A percentile compares a stretch with the other conserved stretches of the same genome.
Conservation (phyloP, 108 stramenopile genomes). For the Discostella pseudostelligera region DNA sequence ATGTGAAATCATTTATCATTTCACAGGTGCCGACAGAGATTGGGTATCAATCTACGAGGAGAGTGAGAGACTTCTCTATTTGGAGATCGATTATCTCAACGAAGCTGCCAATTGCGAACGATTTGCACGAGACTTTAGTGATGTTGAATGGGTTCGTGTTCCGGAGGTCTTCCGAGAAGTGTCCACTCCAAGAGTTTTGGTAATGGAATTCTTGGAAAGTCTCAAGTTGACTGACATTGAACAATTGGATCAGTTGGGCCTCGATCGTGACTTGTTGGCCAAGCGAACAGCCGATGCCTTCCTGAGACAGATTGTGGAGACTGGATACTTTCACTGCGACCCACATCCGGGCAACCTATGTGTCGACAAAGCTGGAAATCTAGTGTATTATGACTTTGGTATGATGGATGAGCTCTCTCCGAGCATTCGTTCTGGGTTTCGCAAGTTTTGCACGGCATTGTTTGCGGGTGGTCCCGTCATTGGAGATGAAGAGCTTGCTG, state of each 20-base stretch:
- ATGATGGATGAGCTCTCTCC: conserved; percentile 96
- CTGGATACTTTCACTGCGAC: conserved; percentile 58
- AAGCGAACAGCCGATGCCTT: conserved; percentile 91
- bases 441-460: conserved; percentile 84
- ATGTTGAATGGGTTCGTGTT: conserved; percentile 83
- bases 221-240: conserved; percentile 91
- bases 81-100: conserved; percentile 94
- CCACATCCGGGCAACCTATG: conserved; percentile 70
- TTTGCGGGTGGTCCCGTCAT: conserved; percentile 87
- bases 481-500: conserved; percentile 64
- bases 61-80: conserved; percentile 81
- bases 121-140: conserved; percentile 82
- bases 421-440: conserved; percentile 80
- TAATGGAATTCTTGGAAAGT: conserved; percentile 91
- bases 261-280: conserved; percentile 83
- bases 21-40: conserved; percentile 78
- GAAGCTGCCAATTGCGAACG: conserved; percentile 89
- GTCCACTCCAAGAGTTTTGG: conserved; percentile 84
- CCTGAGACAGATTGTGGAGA: conserved; percentile 89
- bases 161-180: conserved; percentile 83
- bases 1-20: no score
- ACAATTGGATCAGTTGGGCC: conserved; percentile 67
- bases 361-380: conserved; percentile 78
- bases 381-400: conserved; percentile 96
- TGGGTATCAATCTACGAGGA: conserved; percentile 95